Base-by-base conservation (phyloP, 139 green algal genomes). In the Desmodesmus armatus region DNA sequence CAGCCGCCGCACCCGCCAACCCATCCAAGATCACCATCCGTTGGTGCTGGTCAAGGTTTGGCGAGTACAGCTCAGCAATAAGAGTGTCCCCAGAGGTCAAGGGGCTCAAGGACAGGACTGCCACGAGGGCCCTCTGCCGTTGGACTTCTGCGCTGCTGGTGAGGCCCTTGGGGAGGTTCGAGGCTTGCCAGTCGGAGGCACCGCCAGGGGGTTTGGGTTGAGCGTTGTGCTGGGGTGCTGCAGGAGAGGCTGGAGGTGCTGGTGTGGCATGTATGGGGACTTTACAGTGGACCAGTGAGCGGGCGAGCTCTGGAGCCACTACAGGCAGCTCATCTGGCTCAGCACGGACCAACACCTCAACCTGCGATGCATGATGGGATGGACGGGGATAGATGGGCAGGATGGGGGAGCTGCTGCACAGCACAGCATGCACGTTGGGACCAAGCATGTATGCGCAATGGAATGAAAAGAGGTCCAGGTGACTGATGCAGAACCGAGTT, bases 251-350 rank as follows among this genome's bases (percentile, higher is more conserved):
- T 25, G 37, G 40, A 2, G 73, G 85, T 51, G 92, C 88, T 58
- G 88, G 49, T 3, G 92, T 87, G 33, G 89, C 90, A 93, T 93
- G 96, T 3, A 87, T 84, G 19, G 95, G 94, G 39, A 95, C 53
- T 7, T 87, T 87, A 51, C 89, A 87, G 78, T 95, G 87, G 63
- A 98, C 83, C 67, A 98, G 90, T 23, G 92, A 86, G 25, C 92
- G 84, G 0, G 91, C 88, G 31, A 98, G 87, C 80, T 96, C 91
- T 33, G 88, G 87, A 82, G 91, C 90, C 17, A 93, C 85, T 21
- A 89, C 78, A 21, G 53, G 66, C 79, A 98, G 89, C 89, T 98
- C 95, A 63, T 96, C 92, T 4, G 95, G 94, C 21, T 71, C 85
- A 23, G 93, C 92, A 27, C 92, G 87, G 9, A 98, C 67, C 3